A percentile compares a stretch with the other conserved stretches of the same genome.
phyloP scores from a whole-genome alignment of 2,329 filamentous ascomycete genomes.

The Neoscytalidium dimidiatum region DNA sequence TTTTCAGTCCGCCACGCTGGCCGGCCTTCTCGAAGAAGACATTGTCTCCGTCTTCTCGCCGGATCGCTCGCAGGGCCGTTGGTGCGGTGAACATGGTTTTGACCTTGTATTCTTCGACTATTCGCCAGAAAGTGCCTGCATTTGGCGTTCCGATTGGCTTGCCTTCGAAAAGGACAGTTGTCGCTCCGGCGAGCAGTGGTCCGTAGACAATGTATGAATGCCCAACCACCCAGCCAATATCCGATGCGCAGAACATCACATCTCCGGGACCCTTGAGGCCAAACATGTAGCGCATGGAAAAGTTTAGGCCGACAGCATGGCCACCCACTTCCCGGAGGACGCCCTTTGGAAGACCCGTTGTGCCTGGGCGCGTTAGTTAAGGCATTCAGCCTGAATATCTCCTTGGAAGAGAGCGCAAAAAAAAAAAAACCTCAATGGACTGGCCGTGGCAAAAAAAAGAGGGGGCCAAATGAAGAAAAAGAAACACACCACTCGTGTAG shows the following conservation, averaged over 20 bases:
- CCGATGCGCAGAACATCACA: constrained; percentile 76
- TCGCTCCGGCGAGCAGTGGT: constrained; percentile 80
- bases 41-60: constrained; percentile 80
- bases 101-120: constrained; percentile 81
- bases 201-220: constrained; percentile 88
- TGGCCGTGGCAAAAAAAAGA: too few relatives aligned
- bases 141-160: constrained; percentile 90
- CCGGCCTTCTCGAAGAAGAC: constrained; percentile 65
- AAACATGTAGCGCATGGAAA: constrained; percentile 82
- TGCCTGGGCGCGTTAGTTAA: constrained; percentile 47
- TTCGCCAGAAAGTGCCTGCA: constrained; percentile 83
- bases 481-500: constrained; percentile 67
- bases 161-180: constrained; percentile 89
- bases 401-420: neutral
- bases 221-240: constrained; percentile 92
- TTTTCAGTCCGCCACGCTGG: constrained; percentile 67
- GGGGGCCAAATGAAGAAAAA: too few relatives aligned
- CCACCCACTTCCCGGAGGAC: constrained; percentile 81
- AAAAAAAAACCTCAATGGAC: too few relatives aligned
- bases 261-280: constrained; percentile 81
- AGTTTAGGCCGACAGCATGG: constrained; percentile 80
- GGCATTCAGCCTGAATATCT: neutral
- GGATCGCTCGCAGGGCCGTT: constrained; percentile 82
- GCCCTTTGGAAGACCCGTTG: constrained; percentile 80
- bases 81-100: constrained; percentile 85